Base-by-base conservation (phyloP, 495 filamentous ascomycete species). In the Endocarpon pusillum region DNA sequence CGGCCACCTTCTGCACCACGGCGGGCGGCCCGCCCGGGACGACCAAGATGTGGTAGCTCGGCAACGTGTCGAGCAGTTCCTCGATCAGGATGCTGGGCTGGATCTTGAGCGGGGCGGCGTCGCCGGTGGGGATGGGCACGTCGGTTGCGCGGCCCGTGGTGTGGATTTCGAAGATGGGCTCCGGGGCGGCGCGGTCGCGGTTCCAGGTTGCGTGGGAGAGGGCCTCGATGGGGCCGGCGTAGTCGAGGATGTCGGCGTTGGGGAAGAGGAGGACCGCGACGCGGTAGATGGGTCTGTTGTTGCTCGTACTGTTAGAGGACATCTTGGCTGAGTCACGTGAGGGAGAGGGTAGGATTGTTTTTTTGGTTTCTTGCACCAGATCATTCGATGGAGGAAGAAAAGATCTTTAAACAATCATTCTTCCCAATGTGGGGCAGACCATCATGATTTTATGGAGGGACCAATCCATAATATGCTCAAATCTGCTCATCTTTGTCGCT, bases 21-120 rank as follows among this genome's bases (percentile, higher is more conserved):
- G 48, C 41, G 1, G 52, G 42, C 11, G 35, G 29, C 2, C 73
- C 71, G 38, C 79, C 77, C 3, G 79, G 64, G 33, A 83, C 57
- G 44, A 83, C 47, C 34, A 85, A 59, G 39, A 83, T 65, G 48
- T 85, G 77, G 42, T 76, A 81, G 21, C 81, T 72, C 24, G 65
- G 44, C 29, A 83, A 63, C 17, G 65, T 61, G 21, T 73, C 59
- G 46, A 73, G 48, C 26, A 76, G 75, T 40, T 79, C 73, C 46
- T 70, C 69, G 54, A 59, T 19, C 5, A 39, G 29, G 3, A 26
- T 35, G 33, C 54, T 52, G 15, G 42, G 41, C 3, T 45, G 35
- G 7, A 57, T 34, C 5, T 41, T 48, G 9, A 62, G 41, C 1
- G 38, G 35, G n/a, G 35, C 36, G 2, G 46, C 46, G 6, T 38